phyloP scores from a whole-genome alignment of 306 rosid species.

The Benincasa hispida region DNA sequence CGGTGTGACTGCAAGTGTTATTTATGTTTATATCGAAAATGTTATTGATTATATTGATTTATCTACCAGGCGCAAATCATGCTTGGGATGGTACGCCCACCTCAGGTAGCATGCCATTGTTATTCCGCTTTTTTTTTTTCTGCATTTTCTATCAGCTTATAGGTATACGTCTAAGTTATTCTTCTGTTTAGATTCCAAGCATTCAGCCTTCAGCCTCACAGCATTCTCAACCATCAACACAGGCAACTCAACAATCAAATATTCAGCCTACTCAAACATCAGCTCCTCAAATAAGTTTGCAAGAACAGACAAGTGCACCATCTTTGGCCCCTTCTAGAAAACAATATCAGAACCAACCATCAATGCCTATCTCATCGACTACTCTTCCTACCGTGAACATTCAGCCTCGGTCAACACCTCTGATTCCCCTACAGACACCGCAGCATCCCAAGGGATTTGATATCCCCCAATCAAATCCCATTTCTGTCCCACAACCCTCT shows the following conservation, averaged over 20 bases:
- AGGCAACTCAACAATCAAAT: constrained; percentile 34
- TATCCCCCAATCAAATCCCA: constrained; percentile 36
- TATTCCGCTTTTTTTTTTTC: neutral
- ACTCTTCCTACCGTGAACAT: constrained; percentile 44
- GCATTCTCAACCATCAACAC: constrained; percentile 44
- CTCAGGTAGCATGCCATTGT: constrained; percentile 46
- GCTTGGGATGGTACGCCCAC: constrained; percentile 97
- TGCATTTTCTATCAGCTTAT: constrained; percentile 4
- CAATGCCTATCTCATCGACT: constrained; percentile 41
- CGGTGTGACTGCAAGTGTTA: neutral
- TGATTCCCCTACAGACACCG: constrained; percentile 44
- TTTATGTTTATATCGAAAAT: neutral
- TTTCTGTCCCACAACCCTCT: constrained; percentile 53
- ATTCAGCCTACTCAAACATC: constrained; percentile 38
- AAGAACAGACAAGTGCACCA: constrained; percentile 58
- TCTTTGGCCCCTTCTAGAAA: constrained; percentile 51
- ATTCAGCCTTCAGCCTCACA: constrained; percentile 51
- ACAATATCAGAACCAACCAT: constrained; percentile 56
- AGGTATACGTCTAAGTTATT: neutral
- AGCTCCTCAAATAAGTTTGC: constrained; percentile 38
- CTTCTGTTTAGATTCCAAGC: constrained; percentile 49
- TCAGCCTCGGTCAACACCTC: constrained; percentile 54
- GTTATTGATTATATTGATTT: constrained; percentile 8
- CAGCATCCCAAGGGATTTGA: constrained; percentile 62
- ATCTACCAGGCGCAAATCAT: constrained; percentile 79